Evolutionary conservation across 495 filamentous ascomycete genomes (phyloP), one percentile per base, ranked within the genome.

Genomic region (Neurospora tetraspora): DNA sequence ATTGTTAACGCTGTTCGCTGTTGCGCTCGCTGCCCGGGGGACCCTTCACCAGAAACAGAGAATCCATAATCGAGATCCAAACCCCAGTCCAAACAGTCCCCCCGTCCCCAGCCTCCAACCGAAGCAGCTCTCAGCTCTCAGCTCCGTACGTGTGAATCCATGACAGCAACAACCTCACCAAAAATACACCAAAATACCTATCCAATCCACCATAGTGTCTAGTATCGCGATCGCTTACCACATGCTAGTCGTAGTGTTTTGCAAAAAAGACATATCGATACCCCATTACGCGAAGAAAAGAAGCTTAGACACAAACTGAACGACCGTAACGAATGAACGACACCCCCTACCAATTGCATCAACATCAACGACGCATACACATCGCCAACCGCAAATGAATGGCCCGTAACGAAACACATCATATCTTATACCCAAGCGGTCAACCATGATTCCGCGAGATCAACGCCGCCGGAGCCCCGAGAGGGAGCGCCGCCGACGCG

Each of bases 381-480:
- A 61, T 61, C n/a, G 37, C 38, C 61, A 12, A 45, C 43, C 43
- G 70, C 75, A 72, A 74, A 80, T 77, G 76, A 76, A 74, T 75
- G 76, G 73, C 69, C 74, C 77, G 72, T 78, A 70, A 75, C 69
- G 73, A 40, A 16, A 42, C 20, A 70, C 27, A 42, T 27, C 20
- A 74, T 31, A 43, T 27, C 39, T 38, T 74, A 69, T 43, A 76
- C 72, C 70, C 71, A 71, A 71, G 71, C 72, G 34, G 72, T 71
- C 72, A 71, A 72, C 38, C 59, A 85, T 80, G 82, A 83, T 83
- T 61, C 53, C 53, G 77, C 78, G 80, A 73, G 81, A 84, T 75
- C 78, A 80, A 81, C 83, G 83, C 78, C 83, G 80, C 75, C 81
- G 83, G 82, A 85, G 83, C 78, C 84, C 81, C 59, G 83, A 85